Evolutionary conservation across 345 rosid genomes (phyloP), one percentile per base, ranked within the genome.

Genomic region (Hibiscus mutabilis): DNA sequence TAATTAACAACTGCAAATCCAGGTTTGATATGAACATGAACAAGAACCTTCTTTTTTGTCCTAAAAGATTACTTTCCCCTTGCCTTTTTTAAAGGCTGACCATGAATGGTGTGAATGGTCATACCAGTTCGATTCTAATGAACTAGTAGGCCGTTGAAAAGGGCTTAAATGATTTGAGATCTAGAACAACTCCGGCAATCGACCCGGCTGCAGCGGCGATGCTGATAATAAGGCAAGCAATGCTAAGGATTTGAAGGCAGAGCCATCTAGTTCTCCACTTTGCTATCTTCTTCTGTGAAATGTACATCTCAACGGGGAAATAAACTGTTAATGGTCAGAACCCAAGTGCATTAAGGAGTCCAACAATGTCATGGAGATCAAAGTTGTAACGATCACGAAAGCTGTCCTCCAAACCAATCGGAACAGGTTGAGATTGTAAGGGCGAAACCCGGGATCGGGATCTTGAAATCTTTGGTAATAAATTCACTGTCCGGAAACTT

Each of bases 271-370:
- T 84, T 81, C 97, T 77, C 97, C 99, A 95, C 63, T 72, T 89
- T 27, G 84, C 84, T 57, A 92, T 84, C 81, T 70, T 82, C 87
- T 77, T 91, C 13, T 85, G 95, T 3, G 61, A 79, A 58, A 91
- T 86, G 73, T 88, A 95, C 99, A 95, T 90, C 81, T 94, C 93
- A 19, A 94, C 88, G 0, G 98, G 98, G 80, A 88, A 91, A 53
- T 91, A 91, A 14, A 94, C 98, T 0, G 96, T 88, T 15, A 95
- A 60, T 10, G 99, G 99, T 97, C 99, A 95, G 61, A 90, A 95
- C 55, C 96, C 99, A 0, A 95, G 58, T 0, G 99, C 97, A 6
- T 97, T 97, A 10, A 95, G 89, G 9, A 94, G 80, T 22, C 97
- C 97, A 2, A 88, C 96, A 0, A 90, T 81, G 57, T 87, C 93